Evolutionary conservation across 192 early-diverging fungal genomes (phyloP).

Genomic region (Backusella circina): DNA sequence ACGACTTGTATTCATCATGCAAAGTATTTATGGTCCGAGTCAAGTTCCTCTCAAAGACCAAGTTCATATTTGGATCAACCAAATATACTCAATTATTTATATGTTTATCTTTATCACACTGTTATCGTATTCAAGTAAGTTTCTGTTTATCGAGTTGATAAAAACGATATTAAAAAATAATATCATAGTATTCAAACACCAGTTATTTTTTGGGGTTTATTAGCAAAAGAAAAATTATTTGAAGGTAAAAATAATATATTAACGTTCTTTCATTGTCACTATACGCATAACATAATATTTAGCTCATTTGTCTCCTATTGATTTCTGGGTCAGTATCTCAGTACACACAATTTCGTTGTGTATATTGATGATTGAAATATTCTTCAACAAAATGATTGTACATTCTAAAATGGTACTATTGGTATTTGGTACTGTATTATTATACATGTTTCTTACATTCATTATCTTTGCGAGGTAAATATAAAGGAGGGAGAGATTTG

Average conservation of each 20-base stretch:
- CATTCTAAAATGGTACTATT: conserved; percentile 16
- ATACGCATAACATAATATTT: neutral
- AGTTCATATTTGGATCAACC: conserved; percentile 23
- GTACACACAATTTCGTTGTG: conserved; percentile 28
- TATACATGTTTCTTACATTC: conserved; percentile 28
- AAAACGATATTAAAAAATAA: neutral
- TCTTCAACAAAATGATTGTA: conserved; percentile 22
- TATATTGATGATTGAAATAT: conserved; percentile 30
- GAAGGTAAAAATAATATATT: neutral
- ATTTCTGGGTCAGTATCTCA: conserved; percentile 18
- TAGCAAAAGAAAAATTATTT: neutral
- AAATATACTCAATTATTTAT: conserved; percentile 24
- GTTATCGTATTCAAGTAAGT: conserved; percentile 33
- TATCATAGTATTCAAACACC: conserved; percentile 22
- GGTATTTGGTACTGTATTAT: conserved; percentile 6
- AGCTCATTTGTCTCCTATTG: neutral
- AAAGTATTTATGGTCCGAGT: conserved; percentile 7
- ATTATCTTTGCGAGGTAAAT: conserved; percentile 27
- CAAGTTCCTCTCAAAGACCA: neutral
- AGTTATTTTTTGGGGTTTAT: conserved; percentile 24
- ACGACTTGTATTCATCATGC: conserved; percentile 19
- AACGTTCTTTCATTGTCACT: neutral
- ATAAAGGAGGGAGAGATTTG: neutral
- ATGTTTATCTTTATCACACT: conserved; percentile 28
- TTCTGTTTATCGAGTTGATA: neutral